phyloP scores from a whole-genome alignment of 768 basidiomycete genomes.

The Inosperma sp. region DNA sequence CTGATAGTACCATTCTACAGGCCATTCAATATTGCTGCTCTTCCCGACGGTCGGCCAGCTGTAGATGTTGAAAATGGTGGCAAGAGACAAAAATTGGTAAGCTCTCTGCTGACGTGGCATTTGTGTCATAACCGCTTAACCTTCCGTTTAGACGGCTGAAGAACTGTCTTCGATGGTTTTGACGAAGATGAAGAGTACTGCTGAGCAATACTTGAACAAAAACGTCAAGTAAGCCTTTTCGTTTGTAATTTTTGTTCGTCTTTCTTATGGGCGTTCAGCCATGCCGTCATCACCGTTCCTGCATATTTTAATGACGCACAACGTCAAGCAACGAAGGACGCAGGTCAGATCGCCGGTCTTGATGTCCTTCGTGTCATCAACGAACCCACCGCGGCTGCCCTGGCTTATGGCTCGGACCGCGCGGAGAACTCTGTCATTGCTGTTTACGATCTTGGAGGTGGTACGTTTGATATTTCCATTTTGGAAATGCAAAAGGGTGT shows the following conservation, averaged over 20 bases:
- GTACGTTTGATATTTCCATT: conserved; percentile 99
- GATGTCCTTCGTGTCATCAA: conserved; percentile 98
- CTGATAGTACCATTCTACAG: conserved; percentile 32
- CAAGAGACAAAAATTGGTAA: conserved; percentile 74
- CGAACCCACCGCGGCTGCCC: conserved; percentile 96
- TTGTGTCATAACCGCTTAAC: conserved; percentile 9
- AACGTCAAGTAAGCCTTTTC: conserved; percentile 75
- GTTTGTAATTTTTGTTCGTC: not conserved
- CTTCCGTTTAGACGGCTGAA: conserved; percentile 63
- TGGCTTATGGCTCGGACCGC: conserved; percentile 95
- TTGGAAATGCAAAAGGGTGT: conserved; percentile 99
- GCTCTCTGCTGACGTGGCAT: conserved; percentile 25
- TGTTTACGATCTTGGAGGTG: conserved; percentile 97
- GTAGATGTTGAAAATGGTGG: conserved; percentile 83
- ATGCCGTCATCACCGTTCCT: conserved; percentile 92
- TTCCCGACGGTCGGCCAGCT: conserved; percentile 70
- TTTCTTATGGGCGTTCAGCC: conserved; percentile 36
- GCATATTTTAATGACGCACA: conserved; percentile 99
- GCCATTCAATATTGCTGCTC: conserved; percentile 77
- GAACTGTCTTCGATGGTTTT: conserved; percentile 87
- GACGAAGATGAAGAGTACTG: conserved; percentile 93
- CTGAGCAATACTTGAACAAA: conserved; percentile 89
- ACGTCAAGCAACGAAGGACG: conserved; percentile 97
- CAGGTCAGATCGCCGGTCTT: conserved; percentile 95
- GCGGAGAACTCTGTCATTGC: conserved; percentile 84